Evolutionary conservation across 306 rosid genomes (phyloP).

Genomic region (Medicago arabica): DNA sequence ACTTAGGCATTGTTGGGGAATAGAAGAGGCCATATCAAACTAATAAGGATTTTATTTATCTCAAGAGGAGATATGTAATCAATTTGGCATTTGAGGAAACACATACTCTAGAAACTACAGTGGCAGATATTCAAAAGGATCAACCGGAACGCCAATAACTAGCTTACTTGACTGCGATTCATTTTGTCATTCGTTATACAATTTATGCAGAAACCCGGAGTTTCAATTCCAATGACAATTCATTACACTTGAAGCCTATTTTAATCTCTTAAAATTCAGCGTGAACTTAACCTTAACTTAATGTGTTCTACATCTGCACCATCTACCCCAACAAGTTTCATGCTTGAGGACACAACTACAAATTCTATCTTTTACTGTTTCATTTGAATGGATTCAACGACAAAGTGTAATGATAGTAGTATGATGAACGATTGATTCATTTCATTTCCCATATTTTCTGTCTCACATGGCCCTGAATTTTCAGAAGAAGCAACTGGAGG

Average conservation of each 20-base stretch:
- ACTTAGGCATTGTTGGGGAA: not conserved
- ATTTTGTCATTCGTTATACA: constrained; percentile 4
- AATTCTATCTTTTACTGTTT: not conserved
- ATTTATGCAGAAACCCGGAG: not conserved
- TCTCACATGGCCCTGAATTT: constrained; percentile 67
- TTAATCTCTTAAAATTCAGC: constrained; percentile 19
- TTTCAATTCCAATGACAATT: constrained; percentile 12
- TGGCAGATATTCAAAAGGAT: not conserved
- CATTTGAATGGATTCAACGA: constrained; percentile 27
- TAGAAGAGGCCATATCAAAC: constrained; percentile 22
- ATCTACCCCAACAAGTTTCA: constrained; percentile 1
- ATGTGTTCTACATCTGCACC: constrained; percentile 2
- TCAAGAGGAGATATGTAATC: not conserved
- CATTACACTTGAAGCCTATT: not conserved
- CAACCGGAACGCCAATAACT: not conserved
- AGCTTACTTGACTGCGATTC: constrained; percentile 12
- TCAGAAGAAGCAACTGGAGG: constrained; percentile 70
- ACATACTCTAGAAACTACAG: constrained; percentile 1
- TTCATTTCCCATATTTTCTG: constrained; percentile 83
- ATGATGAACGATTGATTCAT: constrained; percentile 91
- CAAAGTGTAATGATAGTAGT: constrained; percentile 83
- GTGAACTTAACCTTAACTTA: constrained; percentile 5
- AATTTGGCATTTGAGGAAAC: not conserved
- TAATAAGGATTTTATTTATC: not conserved
- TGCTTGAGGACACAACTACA: constrained; percentile 17